Base-by-base conservation (phyloP, 768 basidiomycete species). In the Mycena olivaceomarginata region DNA sequence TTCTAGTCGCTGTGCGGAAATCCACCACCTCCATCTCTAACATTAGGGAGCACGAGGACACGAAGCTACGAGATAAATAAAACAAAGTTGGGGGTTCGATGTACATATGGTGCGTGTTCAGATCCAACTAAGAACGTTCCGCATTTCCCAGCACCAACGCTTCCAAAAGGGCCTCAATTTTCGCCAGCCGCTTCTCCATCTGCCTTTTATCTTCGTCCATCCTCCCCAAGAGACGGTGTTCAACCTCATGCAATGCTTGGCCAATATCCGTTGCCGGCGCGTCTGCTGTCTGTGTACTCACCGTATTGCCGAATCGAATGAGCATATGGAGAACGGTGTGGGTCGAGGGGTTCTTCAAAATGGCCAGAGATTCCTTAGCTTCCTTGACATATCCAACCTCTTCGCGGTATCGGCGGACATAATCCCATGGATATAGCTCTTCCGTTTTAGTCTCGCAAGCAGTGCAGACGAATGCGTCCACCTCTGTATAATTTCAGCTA, bases 321-420 rank as follows among this genome's bases (percentile, higher is more conserved):
- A 72, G 22, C 18, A 72, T 4, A 53, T 72, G 71, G 46, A 72
- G 63, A n/a, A 66, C 48, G 15, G 22, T 65, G 46, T 72, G 71
- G 2, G 51, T 51, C 6, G 70, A 31, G 51, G 48, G 13, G 31
- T 20, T 51, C 25, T 51, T 39, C 22, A 67, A 22, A 12, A 22
- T 67, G 5, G 51, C 48, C 10, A 56, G 51, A 37, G 66, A 2
- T 20, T 67, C 43, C 46, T 67, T 51, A 20, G 22, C 25, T 56
- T 64, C 51, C n/a, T 62, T 51, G 51, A 8, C 45, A 43, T 72
- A 72, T 37, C 31, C 43, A 46, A 66, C 64, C 25, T 66, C 64
- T 13, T 12, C 25, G 15, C 64, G 64, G 64, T 66, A 66, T 22
- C 64, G 62, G 20, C 62, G 25, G 10, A 63, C 5, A 63, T 64